phyloP scores from a whole-genome alignment of 768 basidiomycete genomes.

The Boletus insuetus region DNA sequence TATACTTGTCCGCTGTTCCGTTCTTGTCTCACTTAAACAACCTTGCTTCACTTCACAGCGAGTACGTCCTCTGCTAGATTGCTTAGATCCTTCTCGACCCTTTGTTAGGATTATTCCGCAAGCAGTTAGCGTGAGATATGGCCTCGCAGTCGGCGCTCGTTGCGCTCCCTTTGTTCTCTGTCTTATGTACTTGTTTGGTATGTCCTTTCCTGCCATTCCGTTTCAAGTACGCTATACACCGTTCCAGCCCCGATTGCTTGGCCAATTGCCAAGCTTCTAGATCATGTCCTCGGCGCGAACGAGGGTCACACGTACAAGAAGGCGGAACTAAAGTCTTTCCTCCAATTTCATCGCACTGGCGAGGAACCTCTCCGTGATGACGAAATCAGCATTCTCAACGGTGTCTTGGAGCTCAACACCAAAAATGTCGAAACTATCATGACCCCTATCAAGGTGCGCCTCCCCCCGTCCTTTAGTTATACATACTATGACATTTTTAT shows the following conservation, averaged over 20 bases:
- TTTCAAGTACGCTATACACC: background rate
- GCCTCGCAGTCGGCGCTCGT: constrained; percentile 74
- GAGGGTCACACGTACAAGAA: constrained; percentile 80
- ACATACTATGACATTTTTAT: background rate
- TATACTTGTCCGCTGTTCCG: background rate
- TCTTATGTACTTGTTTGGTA: constrained; percentile 65
- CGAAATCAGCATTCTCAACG: constrained; percentile 78
- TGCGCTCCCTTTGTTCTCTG: constrained; percentile 73
- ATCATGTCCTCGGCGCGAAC: constrained; percentile 71
- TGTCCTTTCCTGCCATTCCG: background rate
- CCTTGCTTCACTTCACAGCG: constrained; percentile 27
- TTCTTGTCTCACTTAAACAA: background rate
- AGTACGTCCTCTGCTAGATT: constrained; percentile 26
- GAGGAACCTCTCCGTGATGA: constrained; percentile 76
- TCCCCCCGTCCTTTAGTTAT: background rate
- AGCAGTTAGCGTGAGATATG: constrained; percentile 75
- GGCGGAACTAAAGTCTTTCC: constrained; percentile 74
- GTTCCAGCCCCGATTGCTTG: constrained; percentile 73
- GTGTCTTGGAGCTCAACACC: constrained; percentile 72
- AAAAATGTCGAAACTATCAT: constrained; percentile 78
- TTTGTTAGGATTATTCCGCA: constrained; percentile 59
- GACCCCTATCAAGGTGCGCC: constrained; percentile 67
- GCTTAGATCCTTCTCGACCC: background rate
- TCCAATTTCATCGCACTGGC: constrained; percentile 75
- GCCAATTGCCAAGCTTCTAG: constrained; percentile 69